These are phyloP conservation scores for Cutaneotrichosporon sp. DNA, from an alignment of 1,284 basidiomycete genomes.

Conservation along the genomic window DNA sequence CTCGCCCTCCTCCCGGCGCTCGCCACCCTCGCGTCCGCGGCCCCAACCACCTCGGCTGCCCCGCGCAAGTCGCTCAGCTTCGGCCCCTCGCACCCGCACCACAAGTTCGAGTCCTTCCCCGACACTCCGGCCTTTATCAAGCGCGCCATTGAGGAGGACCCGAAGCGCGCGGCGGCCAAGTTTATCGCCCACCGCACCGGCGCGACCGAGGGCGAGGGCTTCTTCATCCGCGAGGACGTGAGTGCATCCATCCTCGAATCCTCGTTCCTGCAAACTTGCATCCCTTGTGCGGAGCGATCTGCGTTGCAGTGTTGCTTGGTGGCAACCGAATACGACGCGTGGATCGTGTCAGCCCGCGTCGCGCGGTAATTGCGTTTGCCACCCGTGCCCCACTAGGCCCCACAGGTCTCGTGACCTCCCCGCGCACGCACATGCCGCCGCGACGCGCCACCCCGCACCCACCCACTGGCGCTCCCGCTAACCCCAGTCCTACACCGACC, in stretches of 20 bases:
- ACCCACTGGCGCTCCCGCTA: slow-evolving; percentile 31
- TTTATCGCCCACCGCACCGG: slow-evolving; percentile 39
- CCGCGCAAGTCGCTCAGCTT: slow-evolving; percentile 68
- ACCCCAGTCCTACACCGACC: slow-evolving; percentile 85
- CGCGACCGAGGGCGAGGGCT: slow-evolving; percentile 37
- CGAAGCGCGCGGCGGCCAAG: slow-evolving; percentile 30
- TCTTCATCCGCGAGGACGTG: slow-evolving; percentile 53
- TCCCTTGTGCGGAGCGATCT: neutral
- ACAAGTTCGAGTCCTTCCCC: slow-evolving; percentile 64
- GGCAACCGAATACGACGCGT: neutral
- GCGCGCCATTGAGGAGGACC: slow-evolving; percentile 23
- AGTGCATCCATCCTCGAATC: slow-evolving; percentile 40
- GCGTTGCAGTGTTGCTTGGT: neutral
- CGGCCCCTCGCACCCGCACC: slow-evolving; percentile 71
- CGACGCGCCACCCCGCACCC: neutral
- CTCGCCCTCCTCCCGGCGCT: slow-evolving; percentile 50
- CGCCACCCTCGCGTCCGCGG: slow-evolving; percentile 34
- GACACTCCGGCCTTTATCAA: slow-evolving; percentile 32
- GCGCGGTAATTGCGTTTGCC: neutral
- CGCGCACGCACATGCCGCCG: neutral
- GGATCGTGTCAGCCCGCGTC: neutral
- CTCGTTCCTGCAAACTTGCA: neutral
- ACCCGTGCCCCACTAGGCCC: neutral
- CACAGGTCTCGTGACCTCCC: neutral
- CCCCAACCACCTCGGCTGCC: slow-evolving; percentile 10